Percentiles rank a stretch among this genome's conserved stretches.
Conservation (phyloP, 208 protist genomes). For the Trypanosomatidae sp. region DNA sequence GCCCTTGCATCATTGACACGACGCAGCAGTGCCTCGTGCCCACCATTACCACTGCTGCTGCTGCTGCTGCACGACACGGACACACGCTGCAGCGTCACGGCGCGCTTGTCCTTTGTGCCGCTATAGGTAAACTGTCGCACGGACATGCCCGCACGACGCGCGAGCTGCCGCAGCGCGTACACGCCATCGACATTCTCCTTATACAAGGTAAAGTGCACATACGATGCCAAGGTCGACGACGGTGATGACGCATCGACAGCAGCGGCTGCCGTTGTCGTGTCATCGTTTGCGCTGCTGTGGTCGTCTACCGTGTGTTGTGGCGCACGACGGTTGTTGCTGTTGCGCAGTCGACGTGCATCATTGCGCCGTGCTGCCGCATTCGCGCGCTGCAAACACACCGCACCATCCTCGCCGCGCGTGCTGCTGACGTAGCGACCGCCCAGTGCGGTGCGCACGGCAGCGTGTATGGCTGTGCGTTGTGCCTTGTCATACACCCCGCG, state of each 20-base stretch:
- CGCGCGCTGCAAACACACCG: conserved; percentile 36
- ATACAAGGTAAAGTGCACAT: conserved; percentile 89
- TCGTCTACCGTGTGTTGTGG: no score
- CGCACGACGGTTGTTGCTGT: conserved; percentile 1
- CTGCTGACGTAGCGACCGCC: conserved; percentile 46
- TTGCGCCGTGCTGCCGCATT: conserved; percentile 45
- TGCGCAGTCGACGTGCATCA: conserved; percentile 29
- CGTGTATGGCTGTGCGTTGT: conserved; percentile 37
- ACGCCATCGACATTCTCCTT: conserved; percentile 92
- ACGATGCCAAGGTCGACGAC: no score
- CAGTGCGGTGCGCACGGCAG: conserved; percentile 37
- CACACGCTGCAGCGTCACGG: conserved; percentile 87
- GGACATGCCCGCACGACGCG: conserved; percentile 35
- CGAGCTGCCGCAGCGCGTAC: conserved; percentile 52
- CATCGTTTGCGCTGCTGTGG: no score
- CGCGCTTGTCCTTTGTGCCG: conserved; percentile 94
- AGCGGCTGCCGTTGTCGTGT: no score
- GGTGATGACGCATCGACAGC: conserved; percentile 1
- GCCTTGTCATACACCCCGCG: no score
- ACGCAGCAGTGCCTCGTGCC: no score
- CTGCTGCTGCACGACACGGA: conserved; percentile 48
- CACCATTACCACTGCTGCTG: no score
- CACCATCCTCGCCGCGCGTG: conserved; percentile 39
- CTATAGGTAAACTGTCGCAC: conserved; percentile 76
- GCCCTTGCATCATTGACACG: conserved; percentile 49